phyloP scores from a whole-genome alignment of 495 filamentous ascomycete species.

The Geoglossum glabrum region DNA sequence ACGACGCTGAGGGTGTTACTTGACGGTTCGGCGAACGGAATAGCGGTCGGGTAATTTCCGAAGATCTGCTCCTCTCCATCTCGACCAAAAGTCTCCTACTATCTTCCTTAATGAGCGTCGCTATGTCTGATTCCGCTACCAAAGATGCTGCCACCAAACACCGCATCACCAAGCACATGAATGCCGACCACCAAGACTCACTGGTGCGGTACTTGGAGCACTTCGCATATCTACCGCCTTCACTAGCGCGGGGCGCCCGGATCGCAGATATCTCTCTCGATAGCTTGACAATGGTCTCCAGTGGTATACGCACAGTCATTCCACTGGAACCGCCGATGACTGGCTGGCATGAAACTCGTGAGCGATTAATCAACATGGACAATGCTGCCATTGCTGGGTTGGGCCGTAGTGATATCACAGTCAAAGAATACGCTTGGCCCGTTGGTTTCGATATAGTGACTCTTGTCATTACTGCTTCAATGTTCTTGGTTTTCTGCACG shows the following conservation, averaged over 20 bases:
- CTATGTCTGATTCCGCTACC: background rate
- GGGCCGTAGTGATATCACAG: slow-evolving; percentile 30
- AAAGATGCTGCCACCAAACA: slow-evolving; percentile 27
- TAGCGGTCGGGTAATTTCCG: no score
- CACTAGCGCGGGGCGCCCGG: slow-evolving; percentile 25
- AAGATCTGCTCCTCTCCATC: no score
- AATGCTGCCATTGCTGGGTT: slow-evolving; percentile 32
- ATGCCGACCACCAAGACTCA: slow-evolving; percentile 48
- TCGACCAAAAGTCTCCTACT: no score
- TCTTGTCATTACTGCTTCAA: slow-evolving; percentile 26
- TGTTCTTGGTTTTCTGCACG: slow-evolving; percentile 23
- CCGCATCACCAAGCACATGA: slow-evolving; percentile 64
- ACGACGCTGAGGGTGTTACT: no score
- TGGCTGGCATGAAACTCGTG: slow-evolving; percentile 36
- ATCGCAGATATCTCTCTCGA: slow-evolving; percentile 39
- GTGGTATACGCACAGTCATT: slow-evolving; percentile 30
- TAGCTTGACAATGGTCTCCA: slow-evolving; percentile 31
- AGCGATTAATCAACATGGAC: slow-evolving; percentile 49
- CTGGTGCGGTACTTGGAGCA: slow-evolving; percentile 45
- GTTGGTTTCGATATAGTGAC: slow-evolving; percentile 19
- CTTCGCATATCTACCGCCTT: slow-evolving; percentile 29
- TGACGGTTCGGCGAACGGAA: no score
- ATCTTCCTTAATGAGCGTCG: no score
- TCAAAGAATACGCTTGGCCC: slow-evolving; percentile 35
- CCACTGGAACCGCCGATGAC: slow-evolving; percentile 42